Base-by-base conservation (phyloP, 495 filamentous ascomycete genomes). In the Aspergillus haitiensis region DNA sequence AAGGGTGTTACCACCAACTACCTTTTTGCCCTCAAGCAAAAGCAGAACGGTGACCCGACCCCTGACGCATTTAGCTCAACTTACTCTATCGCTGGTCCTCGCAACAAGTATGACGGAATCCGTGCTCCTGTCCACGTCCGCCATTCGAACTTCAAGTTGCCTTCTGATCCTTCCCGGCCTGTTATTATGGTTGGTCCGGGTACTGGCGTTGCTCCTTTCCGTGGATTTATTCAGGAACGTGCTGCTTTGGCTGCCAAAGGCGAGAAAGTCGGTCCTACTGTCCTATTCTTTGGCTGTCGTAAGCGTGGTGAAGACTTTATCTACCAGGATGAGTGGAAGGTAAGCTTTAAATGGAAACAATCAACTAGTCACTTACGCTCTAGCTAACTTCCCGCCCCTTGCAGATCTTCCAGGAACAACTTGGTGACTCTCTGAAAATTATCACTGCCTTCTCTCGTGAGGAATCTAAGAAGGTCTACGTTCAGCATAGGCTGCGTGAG, bases 81-180 rank as follows among this genome's bases (percentile, higher is more conserved):
- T 27, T 99, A 99, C 73, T 84, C 90, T 54, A 89, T 98, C 61
- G 88, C 78, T 47, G 94, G 94, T 11, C 94, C 94, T 13, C 85
- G 94, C 59, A 98, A 97, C 80, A 96, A 94, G 75, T 98, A 97
- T 72, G 89, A 97, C 71, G 95, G 95, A 54, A 87, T 97, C 63
- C 93, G 97, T 65, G 88, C 98, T 5, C 94, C 95, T 4, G 91
- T 98, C 21, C 95, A 98, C 72, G 86, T 98, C 52, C 90, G 94
- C 56, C 92, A 97, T 78, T 99, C 94, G 48, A 99, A 99, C 79
- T 99, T 99, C 85, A 97, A 97, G 77, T 83, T 99, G 21, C 94
- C 94, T 36, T 97, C 93, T 39, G 94, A 99, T 65, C 93, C 94
- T 7, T 83, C 89, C 16, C 93, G 92, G 75, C 94, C 94, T 18